Evolutionary conservation across 2,329 filamentous ascomycete genomes (phyloP).

Genomic region (Penicillium aurantiogriseum): DNA sequence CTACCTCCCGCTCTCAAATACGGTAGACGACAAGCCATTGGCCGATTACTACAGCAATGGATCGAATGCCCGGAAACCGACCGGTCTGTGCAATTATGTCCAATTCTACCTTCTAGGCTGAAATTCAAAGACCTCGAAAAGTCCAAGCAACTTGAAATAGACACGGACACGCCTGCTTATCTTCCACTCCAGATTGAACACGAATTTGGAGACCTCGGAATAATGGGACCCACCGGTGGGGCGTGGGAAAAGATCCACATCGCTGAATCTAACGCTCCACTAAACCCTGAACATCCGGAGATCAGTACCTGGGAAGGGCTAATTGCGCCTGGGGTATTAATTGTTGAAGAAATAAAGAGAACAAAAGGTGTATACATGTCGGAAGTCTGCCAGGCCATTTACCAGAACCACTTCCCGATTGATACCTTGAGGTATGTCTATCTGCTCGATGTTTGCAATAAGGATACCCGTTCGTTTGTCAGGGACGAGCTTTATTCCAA

Average conservation of each 20-base stretch:
- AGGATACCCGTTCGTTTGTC: background rate
- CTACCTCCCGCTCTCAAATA: background rate
- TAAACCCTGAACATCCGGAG: background rate
- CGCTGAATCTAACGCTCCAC: background rate
- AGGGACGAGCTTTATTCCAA: background rate
- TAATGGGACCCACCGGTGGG: background rate
- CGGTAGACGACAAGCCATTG: background rate
- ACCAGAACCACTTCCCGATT: background rate
- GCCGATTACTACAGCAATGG: background rate
- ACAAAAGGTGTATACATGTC: background rate
- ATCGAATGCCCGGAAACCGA: background rate
- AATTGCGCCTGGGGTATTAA: background rate
- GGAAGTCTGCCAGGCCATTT: background rate
- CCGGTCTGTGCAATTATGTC: background rate
- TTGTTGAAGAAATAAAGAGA: slow-evolving; percentile 1
- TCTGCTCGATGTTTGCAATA: background rate
- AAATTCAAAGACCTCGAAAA: background rate
- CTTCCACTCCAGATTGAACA: background rate
- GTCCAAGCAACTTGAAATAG: background rate
- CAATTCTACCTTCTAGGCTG: background rate
- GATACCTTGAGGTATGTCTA: background rate
- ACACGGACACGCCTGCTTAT: background rate
- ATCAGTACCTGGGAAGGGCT: background rate
- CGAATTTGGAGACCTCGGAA: background rate
- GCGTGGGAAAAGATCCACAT: background rate